Base-by-base conservation (phyloP, 129 eudicot species). In the Arctium minus region DNA sequence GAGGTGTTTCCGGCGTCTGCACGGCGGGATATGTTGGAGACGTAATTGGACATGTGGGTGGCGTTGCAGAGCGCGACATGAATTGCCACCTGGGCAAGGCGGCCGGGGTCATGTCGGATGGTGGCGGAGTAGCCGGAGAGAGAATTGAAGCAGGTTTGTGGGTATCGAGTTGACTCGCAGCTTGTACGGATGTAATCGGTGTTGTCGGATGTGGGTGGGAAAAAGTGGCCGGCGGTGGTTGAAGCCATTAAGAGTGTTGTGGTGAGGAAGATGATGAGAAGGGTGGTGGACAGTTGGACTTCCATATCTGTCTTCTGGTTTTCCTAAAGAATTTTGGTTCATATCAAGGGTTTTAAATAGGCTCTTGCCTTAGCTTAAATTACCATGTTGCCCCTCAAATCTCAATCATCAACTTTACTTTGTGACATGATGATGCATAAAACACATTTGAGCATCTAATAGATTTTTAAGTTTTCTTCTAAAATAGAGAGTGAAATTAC, bases 161-260 rank as follows among this genome's bases (percentile, higher is more conserved):
- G 98, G 88, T 94, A 94, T 0, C 88, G 87, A 1, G 98, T 94
- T 74, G 89, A 35, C 4, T 70, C 67, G 77, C 98, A 94, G 56
- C 85, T 88, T 0, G 86, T 80, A 1, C 89, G 92, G 81, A 94
- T 89, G 94, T 83, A 94, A n/a, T 85, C 87, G 29, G 85, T 71
- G 81, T 85, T 82, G 29, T 74, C 73, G 75, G 78, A 30, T 13
- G 2, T 74, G 74, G 8, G 48, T 72, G 62, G 67, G 72, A 50
- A 82, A 64, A 79, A 22, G 42, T 60, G n/a, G 22, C 86, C 86
- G 86, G 74, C 30, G 86, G 87, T 60, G 36, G 86, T 75, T 75
- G 81, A 76, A 13, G 60, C 8, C 13, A 37, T 77, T 70, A 76
- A 33, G 70, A 76, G 44, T 48, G 27, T 32, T 8, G 80, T 69